Percentiles rank a stretch among this genome's conserved stretches.
Conservation (phyloP, 495 filamentous ascomycete species). For the Bathelium albidoporum region DNA sequence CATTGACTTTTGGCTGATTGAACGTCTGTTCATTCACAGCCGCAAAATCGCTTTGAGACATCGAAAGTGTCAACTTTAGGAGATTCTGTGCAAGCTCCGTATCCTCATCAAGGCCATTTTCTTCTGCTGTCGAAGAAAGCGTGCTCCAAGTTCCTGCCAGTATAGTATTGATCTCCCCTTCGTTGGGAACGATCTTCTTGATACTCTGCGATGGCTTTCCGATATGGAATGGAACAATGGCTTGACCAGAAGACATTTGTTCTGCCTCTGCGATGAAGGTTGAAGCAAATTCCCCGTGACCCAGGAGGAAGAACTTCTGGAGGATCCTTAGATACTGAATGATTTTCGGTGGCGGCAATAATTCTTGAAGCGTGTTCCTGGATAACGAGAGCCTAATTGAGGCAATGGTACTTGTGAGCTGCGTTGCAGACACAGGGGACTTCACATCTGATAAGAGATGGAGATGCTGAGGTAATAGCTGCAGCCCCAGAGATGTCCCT, state of each 20-base stretch:
- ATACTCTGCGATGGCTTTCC: conserved; percentile 32
- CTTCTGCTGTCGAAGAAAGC: conserved; percentile 57
- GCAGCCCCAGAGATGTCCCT: conserved; percentile 43
- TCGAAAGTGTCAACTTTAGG: conserved; percentile 40
- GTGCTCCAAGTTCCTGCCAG: conserved; percentile 66
- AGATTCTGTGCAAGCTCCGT: conserved; percentile 72
- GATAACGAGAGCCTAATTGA: conserved; percentile 73
- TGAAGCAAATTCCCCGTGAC: conserved; percentile 82
- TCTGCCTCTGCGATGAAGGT: conserved; percentile 77
- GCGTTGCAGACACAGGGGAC: conserved; percentile 61
- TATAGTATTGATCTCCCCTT: conserved; percentile 70
- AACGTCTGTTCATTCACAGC: background rate
- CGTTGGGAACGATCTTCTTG: conserved; percentile 60
- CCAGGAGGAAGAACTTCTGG: conserved; percentile 77
- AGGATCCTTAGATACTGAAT: conserved; percentile 67
- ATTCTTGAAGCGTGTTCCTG: conserved; percentile 64
- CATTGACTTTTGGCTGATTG: conserved; percentile 13
- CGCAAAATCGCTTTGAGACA: background rate
- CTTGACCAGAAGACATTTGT: conserved; percentile 33
- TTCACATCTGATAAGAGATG: conserved; percentile 56
- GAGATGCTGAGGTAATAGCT: conserved; percentile 63
- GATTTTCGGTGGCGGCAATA: conserved; percentile 67
- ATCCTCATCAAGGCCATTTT: conserved; percentile 62
- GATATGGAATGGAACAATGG: background rate
- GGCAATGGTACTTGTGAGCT: conserved; percentile 58